Evolutionary conservation across 2,329 filamentous ascomycete genomes (phyloP), one percentile per base, ranked within the genome.

Genomic region (Akanthomyces lecanii): DNA sequence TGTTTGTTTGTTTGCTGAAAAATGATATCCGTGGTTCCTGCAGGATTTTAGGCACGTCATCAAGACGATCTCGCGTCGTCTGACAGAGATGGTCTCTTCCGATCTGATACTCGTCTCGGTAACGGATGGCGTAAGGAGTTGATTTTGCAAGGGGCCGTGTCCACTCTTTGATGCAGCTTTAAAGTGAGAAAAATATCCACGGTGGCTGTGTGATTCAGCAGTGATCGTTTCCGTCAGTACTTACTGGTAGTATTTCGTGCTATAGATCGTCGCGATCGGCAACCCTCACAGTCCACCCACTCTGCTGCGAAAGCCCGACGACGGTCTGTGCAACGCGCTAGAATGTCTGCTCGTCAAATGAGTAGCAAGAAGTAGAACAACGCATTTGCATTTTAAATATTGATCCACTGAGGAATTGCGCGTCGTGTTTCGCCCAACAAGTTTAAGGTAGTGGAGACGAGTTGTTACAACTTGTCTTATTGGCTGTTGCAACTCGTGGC

Each of bases 231-330:
- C 16, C 52, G 28, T 45, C n/a, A 28, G 21, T 21, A 21, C 21
- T 21, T 21, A 21, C 21, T 21, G 21, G 21, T 21, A 21, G 21
- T 36, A 51, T 60, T 60, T 52, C 33, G 47, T 52, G 36, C 47
- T 33, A 51, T 16, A 44, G 57, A 60, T 60, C 57, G 47, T 51
- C 47, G 47, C 33, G 57, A 56, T 56, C 54, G 54, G 23, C 54
- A 25, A 14, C 3, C 18, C 28, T 44, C 16, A 8, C 40, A 44
- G 11, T 33, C 53, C 23, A 56, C 53, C 4, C 14, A 11, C 23
- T 21, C 11, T 12, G 16, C 10, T n/a, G 50, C 18, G 5, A 52
- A 30, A 30, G 47, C 55, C 55, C 16, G 38, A 23, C 16, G 36
- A 50, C 30, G 47, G 57, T 60, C 57, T 44, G 57, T 60, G 57